Conservation (phyloP, 306 rosid genomes). For the Bauhinia variegata region DNA sequence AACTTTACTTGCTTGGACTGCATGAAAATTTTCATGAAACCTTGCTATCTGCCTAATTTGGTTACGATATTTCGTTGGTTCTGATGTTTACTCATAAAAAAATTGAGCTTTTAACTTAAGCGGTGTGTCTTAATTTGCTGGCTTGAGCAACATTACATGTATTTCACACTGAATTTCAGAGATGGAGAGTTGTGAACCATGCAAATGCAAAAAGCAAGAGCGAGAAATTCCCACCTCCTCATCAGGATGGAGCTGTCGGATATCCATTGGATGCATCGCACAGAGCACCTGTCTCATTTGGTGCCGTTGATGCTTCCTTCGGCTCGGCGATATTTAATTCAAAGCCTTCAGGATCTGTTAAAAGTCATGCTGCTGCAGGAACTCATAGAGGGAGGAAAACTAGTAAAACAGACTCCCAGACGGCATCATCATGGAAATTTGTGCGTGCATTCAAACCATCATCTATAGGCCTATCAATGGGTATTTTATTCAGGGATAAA, state of each 20-base stretch:
- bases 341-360: slow-evolving; percentile 51
- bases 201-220: slow-evolving; percentile 86
- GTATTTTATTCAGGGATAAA: slow-evolving; percentile 58
- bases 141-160: slow-evolving; percentile 39
- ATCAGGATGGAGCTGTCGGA: slow-evolving; percentile 88
- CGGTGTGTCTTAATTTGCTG: slow-evolving; percentile 23
- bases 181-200: slow-evolving; percentile 74
- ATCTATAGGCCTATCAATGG: slow-evolving; percentile 61
- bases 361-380: slow-evolving; percentile 52
- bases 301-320: slow-evolving; percentile 61
- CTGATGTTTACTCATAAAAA: slow-evolving; percentile 25
- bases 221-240: slow-evolving; percentile 98
- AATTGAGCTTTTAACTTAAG: slow-evolving; percentile 27
- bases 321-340: slow-evolving; percentile 60
- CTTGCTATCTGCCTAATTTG: slow-evolving; percentile 12
- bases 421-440: slow-evolving; percentile 67
- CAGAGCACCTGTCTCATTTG: slow-evolving; percentile 69
- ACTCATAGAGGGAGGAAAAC: slow-evolving; percentile 52
- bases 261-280: slow-evolving; percentile 61
- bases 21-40: slow-evolving; percentile 21
- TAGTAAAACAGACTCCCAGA: slow-evolving; percentile 48
- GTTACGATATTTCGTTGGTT: slow-evolving; percentile 24
- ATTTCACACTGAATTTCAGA: slow-evolving; percentile 62
- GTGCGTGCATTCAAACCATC: slow-evolving; percentile 74
- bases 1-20: not conserved